Conservation (phyloP, 257 asterid genomes). For the Nicotiana tabacum region DNA sequence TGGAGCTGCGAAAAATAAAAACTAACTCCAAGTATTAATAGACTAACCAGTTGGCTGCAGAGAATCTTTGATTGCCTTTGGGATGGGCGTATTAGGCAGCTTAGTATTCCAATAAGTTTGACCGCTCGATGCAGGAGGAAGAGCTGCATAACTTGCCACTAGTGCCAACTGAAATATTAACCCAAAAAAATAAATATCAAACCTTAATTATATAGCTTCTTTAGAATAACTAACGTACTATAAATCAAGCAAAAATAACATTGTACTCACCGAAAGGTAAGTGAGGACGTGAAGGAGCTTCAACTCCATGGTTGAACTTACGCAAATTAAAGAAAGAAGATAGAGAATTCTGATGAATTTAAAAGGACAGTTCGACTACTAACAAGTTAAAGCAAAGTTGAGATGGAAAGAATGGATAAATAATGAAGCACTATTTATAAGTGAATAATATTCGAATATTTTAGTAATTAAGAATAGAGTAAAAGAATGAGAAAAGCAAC, state of each 20-base stretch:
- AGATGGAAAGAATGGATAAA: background rate
- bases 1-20: background rate
- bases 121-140: slow-evolving; percentile 30
- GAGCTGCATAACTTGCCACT: slow-evolving; percentile 56
- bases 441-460: background rate
- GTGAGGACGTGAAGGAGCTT: slow-evolving; percentile 40
- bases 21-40: background rate
- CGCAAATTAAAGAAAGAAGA: background rate
- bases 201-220: background rate
- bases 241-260: background rate
- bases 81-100: slow-evolving; percentile 75
- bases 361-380: background rate
- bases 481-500: slow-evolving; percentile 14
- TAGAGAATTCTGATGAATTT: background rate
- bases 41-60: slow-evolving; percentile 29
- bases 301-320: slow-evolving; percentile 35
- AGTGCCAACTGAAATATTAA: slow-evolving; percentile 37
- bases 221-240: background rate
- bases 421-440: slow-evolving; percentile 8
- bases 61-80: slow-evolving; percentile 56
- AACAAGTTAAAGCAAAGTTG: background rate
- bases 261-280: slow-evolving; percentile 59
- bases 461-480: background rate
- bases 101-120: slow-evolving; percentile 55
- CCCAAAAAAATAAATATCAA: background rate